Evolutionary conservation across 1,284 basidiomycete species (phyloP).

Genomic region (Cutaneotrichosporon sp.): DNA sequence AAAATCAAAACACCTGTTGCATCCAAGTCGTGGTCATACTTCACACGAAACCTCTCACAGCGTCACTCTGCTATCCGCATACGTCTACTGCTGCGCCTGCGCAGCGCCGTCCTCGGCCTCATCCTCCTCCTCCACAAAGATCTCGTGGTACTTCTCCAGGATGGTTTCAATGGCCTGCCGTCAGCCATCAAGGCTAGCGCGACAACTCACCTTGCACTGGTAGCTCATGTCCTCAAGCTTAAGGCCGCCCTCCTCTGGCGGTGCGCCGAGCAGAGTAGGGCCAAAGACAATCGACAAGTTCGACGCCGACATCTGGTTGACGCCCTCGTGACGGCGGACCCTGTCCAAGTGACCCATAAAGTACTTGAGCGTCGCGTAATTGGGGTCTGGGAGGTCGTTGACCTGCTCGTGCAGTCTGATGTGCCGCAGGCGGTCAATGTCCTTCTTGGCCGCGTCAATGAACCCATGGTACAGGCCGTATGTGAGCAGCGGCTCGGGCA

Average conservation of each 20-base stretch:
- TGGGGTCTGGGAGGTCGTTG: conserved; percentile 95
- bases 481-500: conserved; percentile 92
- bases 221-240: conserved; percentile 62
- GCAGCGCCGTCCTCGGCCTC: conserved; percentile 13
- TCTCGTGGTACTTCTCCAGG: conserved; percentile 78
- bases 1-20: neutral
- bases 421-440: conserved; percentile 88
- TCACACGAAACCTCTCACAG: neutral
- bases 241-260: conserved; percentile 54
- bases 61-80: conserved; percentile 1
- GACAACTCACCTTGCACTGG: conserved; percentile 62
- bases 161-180: conserved; percentile 79
- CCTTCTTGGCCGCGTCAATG: conserved; percentile 91
- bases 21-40: neutral
- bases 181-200: conserved; percentile 31
- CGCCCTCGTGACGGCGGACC: conserved; percentile 70
- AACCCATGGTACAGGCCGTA: conserved; percentile 81
- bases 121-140: conserved; percentile 69
- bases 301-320: conserved; percentile 90
- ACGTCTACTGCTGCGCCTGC: conserved; percentile 16
- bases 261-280: conserved; percentile 79
- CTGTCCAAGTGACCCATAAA: conserved; percentile 91
- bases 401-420: conserved; percentile 95
- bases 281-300: conserved; percentile 98
- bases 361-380: conserved; percentile 95